Percentiles rank a stretch among this genome's conserved stretches.
These are phyloP conservation scores for Rubroshorea leprosula DNA, from an alignment of 345 rosid genomes.

Conservation along the genomic window DNA sequence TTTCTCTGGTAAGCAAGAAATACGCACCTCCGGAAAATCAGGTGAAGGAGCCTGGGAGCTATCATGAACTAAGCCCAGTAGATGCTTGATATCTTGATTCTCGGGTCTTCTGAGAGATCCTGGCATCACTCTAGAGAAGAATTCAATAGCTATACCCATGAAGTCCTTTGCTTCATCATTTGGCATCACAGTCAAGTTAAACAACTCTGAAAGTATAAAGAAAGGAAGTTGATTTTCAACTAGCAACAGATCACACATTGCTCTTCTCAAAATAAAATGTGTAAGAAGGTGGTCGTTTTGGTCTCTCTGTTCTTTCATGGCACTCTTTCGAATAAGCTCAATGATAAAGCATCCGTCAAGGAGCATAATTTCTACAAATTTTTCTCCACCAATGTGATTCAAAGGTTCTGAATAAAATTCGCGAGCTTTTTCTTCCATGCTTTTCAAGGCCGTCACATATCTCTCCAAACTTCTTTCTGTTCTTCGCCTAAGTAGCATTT, in stretches of 20 bases:
- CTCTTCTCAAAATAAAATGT: not conserved
- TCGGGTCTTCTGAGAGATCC: not conserved
- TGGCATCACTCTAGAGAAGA: not conserved
- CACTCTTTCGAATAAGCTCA: conserved; percentile 14
- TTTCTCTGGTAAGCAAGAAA: too few species aligned
- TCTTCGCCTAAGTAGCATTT: conserved; percentile 9
- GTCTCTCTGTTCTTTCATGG: too few species aligned
- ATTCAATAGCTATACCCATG: not conserved
- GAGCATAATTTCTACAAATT: conserved; percentile 25
- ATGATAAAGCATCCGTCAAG: conserved; percentile 27
- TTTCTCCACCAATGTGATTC: not conserved
- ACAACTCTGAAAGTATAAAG: conserved; percentile 11
- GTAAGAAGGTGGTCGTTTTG: not conserved
- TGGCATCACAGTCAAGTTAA: not conserved
- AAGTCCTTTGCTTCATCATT: too few species aligned
- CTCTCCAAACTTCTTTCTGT: not conserved
- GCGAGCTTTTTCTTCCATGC: conserved; percentile 24
- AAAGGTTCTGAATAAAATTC: conserved; percentile 11
- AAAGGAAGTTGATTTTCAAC: conserved; percentile 24
- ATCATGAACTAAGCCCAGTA: not conserved
- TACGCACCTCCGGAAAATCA: too few species aligned
- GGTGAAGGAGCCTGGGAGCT: too few species aligned
- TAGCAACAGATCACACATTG: conserved; percentile 14
- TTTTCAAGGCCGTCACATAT: not conserved
- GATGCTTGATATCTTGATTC: not conserved